Evolutionary conservation across 1,284 basidiomycete species (phyloP).

Genomic region (Boletus smithii): DNA sequence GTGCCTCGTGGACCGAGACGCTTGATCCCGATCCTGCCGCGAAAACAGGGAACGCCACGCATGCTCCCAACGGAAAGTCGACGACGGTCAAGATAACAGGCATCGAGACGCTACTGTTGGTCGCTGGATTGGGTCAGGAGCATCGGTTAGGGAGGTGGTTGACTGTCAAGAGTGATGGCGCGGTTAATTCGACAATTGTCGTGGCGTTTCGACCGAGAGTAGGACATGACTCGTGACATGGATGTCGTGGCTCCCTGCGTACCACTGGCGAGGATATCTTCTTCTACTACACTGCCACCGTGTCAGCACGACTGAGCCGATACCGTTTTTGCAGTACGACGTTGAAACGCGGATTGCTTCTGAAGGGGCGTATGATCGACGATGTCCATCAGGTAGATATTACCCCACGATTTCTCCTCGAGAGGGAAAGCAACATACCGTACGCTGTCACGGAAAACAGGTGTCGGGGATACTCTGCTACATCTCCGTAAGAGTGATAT

Average conservation of each 20-base stretch:
- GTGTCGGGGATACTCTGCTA: too few relatives aligned
- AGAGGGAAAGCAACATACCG: too few relatives aligned
- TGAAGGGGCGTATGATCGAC: neutral
- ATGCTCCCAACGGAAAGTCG: conserved; percentile 6
- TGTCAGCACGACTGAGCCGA: neutral
- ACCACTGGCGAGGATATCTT: neutral
- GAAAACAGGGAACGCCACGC: neutral
- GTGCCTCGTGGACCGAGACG: conserved; percentile 18
- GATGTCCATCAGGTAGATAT: too few relatives aligned
- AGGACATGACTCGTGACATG: conserved; percentile 7
- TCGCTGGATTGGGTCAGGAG: conserved; percentile 85
- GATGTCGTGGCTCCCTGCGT: neutral
- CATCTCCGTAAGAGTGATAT: too few relatives aligned
- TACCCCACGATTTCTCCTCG: too few relatives aligned
- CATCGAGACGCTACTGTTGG: conserved; percentile 55
- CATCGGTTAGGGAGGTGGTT: conserved; percentile 89
- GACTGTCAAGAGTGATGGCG: conserved; percentile 63
- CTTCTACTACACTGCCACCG: neutral
- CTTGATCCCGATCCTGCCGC: neutral
- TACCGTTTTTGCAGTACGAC: neutral
- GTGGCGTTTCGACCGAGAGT: conserved; percentile 36
- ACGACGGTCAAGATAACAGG: conserved; percentile 18
- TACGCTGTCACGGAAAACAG: too few relatives aligned
- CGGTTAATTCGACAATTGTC: conserved; percentile 72
- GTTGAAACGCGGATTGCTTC: neutral